These are phyloP conservation scores for Trichoderma koningii DNA, from an alignment of 2,329 filamentous ascomycete genomes.

Conservation along the genomic window DNA sequence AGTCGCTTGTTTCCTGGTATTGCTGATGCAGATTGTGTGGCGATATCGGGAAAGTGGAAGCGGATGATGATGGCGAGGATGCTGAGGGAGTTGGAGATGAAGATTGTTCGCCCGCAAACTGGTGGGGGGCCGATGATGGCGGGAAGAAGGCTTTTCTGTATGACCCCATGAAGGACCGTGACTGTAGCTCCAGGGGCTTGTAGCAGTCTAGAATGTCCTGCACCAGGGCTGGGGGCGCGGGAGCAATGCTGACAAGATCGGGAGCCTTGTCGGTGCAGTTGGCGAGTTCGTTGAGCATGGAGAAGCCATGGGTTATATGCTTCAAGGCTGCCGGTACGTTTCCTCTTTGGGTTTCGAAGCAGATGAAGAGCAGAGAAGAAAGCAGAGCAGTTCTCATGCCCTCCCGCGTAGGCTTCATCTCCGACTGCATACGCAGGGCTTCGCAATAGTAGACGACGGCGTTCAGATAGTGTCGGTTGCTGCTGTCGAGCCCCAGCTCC, in stretches of 20 bases:
- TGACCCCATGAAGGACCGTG: conserved; percentile 44
- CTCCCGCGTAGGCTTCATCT: conserved; percentile 42
- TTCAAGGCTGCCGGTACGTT: conserved; percentile 46
- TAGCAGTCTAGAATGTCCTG: conserved; percentile 46
- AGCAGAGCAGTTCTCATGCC: conserved; percentile 44
- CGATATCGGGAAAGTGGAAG: neutral
- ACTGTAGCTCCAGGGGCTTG: conserved; percentile 44
- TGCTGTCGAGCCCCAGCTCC: conserved; percentile 30
- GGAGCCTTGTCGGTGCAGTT: conserved; percentile 42
- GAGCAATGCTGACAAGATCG: conserved; percentile 43
- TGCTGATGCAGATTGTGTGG: neutral
- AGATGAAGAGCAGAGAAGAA: conserved; percentile 46
- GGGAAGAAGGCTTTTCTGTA: conserved; percentile 42
- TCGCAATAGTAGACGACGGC: conserved; percentile 46
- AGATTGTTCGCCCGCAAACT: neutral
- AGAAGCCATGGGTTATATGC: conserved; percentile 46
- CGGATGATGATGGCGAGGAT: neutral
- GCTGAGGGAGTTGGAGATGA: neutral
- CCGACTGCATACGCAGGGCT: conserved; percentile 44
- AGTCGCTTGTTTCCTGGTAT: neutral
- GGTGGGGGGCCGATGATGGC: conserved; percentile 30
- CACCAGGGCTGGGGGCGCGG: conserved; percentile 42
- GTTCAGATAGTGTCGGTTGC: conserved; percentile 45
- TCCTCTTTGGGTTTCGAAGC: conserved; percentile 46
- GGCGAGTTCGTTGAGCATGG: conserved; percentile 45